Evolutionary conservation across 139 green algal genomes (phyloP).

Genomic region (Micractinium sp.): DNA sequence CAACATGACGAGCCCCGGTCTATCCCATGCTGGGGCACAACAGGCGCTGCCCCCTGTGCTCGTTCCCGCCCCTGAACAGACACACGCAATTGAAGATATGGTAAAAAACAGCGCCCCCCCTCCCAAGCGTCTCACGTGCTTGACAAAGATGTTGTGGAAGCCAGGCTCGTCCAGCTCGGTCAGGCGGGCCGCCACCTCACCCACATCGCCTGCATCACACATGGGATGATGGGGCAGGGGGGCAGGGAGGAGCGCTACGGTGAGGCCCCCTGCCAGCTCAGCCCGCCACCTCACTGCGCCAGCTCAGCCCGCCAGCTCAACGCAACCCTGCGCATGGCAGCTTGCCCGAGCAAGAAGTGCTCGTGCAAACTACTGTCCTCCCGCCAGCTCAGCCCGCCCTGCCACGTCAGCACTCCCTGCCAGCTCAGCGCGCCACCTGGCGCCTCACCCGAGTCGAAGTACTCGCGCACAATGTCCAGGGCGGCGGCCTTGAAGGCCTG

Average conservation of each 20-base stretch:
- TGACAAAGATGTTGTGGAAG: slow-evolving; percentile 93
- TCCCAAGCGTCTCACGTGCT: slow-evolving; percentile 75
- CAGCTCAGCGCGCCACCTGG: neutral
- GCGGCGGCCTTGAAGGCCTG: slow-evolving; percentile 73
- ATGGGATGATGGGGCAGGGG: neutral
- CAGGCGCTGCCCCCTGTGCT: no score
- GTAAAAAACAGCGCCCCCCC: no score
- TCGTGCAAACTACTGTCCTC: neutral
- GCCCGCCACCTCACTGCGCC: no score
- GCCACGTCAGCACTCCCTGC: neutral
- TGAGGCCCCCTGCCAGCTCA: no score
- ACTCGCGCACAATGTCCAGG: slow-evolving; percentile 79
- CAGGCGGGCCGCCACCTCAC: slow-evolving; percentile 72
- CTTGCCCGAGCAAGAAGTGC: neutral
- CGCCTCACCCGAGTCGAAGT: slow-evolving; percentile 74
- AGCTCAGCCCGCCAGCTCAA: no score
- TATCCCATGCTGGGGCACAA: no score
- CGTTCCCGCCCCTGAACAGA: no score
- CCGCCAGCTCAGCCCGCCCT: no score
- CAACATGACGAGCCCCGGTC: no score
- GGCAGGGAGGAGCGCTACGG: neutral
- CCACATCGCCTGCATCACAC: slow-evolving; percentile 44
- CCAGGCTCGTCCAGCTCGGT: slow-evolving; percentile 81
- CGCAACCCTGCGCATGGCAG: neutral
- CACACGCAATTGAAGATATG: no score